phyloP scores from a whole-genome alignment of 306 rosid species.

The Erythrophleum fordii region DNA sequence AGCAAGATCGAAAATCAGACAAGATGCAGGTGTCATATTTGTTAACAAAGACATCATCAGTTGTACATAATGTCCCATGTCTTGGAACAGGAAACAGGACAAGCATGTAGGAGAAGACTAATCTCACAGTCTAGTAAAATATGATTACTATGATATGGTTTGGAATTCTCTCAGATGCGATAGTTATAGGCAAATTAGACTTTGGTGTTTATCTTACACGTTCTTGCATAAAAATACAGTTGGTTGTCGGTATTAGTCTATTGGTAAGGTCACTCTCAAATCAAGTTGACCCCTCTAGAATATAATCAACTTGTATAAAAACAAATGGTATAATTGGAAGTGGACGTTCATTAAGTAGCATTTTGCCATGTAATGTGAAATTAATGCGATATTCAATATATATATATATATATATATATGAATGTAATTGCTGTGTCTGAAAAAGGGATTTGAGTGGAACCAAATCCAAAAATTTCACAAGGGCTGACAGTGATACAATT shows the following conservation, averaged over 20 bases:
- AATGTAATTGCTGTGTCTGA: background rate
- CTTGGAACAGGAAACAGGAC: background rate
- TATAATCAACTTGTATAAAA: background rate
- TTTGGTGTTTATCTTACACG: background rate
- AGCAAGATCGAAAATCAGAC: slow-evolving; percentile 10
- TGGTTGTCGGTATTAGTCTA: background rate
- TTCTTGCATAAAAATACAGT: background rate
- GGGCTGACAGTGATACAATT: background rate
- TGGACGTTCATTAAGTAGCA: background rate
- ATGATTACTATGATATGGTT: background rate
- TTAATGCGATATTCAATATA: background rate
- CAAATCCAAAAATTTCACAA: background rate
- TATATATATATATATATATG: background rate
- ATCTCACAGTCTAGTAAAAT: background rate
- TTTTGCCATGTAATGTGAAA: background rate
- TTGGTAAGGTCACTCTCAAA: background rate
- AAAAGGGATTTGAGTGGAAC: background rate
- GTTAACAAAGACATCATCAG: background rate
- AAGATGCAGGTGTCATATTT: background rate
- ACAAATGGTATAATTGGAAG: background rate
- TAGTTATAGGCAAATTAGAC: background rate
- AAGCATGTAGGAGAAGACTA: background rate
- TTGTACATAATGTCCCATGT: background rate
- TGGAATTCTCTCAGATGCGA: slow-evolving; percentile 12
- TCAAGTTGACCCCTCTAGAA: background rate